Conservation (phyloP, 768 basidiomycete genomes). For the Rickenella mellea region DNA sequence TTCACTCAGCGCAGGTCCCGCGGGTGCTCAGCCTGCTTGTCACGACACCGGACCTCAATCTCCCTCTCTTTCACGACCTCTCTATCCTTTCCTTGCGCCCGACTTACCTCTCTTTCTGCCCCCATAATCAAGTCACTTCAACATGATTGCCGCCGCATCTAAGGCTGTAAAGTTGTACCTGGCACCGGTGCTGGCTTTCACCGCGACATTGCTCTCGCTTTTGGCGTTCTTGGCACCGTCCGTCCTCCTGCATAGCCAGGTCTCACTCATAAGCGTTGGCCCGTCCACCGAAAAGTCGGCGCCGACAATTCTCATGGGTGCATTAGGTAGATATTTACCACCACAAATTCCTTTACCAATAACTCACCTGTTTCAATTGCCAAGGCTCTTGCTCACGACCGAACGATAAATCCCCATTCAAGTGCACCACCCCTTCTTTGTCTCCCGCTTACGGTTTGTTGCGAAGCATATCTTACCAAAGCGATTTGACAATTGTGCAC, state of each 20-base stretch:
- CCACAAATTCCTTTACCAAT: conserved; percentile 1
- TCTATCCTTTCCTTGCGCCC: conserved; percentile 9
- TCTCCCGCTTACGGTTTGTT: conserved; percentile 53
- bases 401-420: conserved; percentile 37
- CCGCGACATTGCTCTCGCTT: conserved; percentile 54
- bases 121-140: conserved; percentile 13
- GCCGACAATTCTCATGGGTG: conserved; percentile 57
- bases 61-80: conserved; percentile 9
- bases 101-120: conserved; percentile 16
- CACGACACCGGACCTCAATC: too few species aligned
- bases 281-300: conserved; percentile 40
- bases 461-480: background rate
- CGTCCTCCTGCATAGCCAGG: conserved; percentile 47
- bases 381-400: conserved; percentile 60
- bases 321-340: conserved; percentile 38
- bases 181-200: conserved; percentile 54
- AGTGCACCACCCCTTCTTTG: conserved; percentile 46
- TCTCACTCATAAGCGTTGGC: conserved; percentile 55
- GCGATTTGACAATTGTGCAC: background rate
- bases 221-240: conserved; percentile 64
- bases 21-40: too few species aligned
- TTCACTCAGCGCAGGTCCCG: too few species aligned
- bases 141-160: conserved; percentile 64
- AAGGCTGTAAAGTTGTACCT: conserved; percentile 62
- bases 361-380: conserved; percentile 1